Percentiles rank a stretch among this genome's conserved stretches.
These are phyloP conservation scores for Pezizomycotina sp. DNA, from an alignment of 2,329 filamentous ascomycete genomes.

Conservation along the genomic window DNA sequence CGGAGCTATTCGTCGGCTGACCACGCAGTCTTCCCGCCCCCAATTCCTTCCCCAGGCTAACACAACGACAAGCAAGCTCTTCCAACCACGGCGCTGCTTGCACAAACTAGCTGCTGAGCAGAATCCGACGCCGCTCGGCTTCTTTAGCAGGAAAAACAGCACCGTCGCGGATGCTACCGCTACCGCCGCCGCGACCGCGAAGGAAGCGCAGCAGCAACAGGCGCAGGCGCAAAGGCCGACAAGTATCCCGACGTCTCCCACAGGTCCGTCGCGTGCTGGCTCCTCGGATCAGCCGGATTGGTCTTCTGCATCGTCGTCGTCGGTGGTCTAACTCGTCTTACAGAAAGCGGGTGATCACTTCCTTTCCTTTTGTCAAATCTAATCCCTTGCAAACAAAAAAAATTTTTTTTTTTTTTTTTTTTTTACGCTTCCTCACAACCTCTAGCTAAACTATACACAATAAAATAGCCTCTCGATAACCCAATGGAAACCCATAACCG, in stretches of 20 bases:
- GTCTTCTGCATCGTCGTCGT: conserved; percentile 96
- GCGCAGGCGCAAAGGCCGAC: no score
- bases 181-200: no score
- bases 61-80: no score
- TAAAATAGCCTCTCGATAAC: conserved; percentile 71
- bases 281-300: conserved; percentile 75
- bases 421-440: conserved; percentile 12
- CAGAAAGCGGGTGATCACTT: conserved; percentile 67
- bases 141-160: no score
- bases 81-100: no score
- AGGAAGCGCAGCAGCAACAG: no score
- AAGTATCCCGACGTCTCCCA: conserved; percentile 50
- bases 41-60: no score
- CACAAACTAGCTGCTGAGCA: no score
- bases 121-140: no score
- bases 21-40: no score
- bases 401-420: conserved; percentile 1
- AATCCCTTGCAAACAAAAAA: background rate
- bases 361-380: conserved; percentile 1
- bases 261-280: conserved; percentile 76
- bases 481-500: conserved; percentile 95
- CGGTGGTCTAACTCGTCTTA: conserved; percentile 80
- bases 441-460: conserved; percentile 6
- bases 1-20: no score
- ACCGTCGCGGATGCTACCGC: no score